Evolutionary conservation across 2,329 filamentous ascomycete genomes (phyloP).

Genomic region (Madurella mycetomatis): DNA sequence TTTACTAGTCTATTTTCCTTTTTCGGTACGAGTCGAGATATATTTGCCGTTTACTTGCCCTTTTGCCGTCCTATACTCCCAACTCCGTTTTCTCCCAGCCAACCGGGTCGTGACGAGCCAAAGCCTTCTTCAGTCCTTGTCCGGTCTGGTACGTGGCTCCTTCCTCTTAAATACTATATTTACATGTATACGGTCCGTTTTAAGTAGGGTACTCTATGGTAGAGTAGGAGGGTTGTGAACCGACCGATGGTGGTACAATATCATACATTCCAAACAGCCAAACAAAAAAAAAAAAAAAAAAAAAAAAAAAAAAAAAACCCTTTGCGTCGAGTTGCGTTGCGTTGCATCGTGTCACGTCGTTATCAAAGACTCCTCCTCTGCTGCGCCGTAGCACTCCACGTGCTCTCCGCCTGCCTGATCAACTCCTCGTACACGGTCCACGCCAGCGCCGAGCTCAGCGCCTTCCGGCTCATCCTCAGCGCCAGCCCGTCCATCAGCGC

Average conservation of each 20-base stretch:
- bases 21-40: constrained; percentile 4
- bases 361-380: background rate
- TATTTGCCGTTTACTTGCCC: background rate
- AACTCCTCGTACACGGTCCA: constrained; percentile 98
- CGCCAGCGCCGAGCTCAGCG: constrained; percentile 86
- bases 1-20: constrained; percentile 1
- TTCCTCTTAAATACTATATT: background rate
- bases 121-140: background rate
- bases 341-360: background rate
- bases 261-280: background rate
- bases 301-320: background rate
- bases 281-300: background rate
- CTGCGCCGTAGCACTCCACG: constrained; percentile 9
- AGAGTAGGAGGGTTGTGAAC: background rate
- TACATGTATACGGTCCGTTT: background rate
- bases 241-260: constrained; percentile 6
- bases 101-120: background rate
- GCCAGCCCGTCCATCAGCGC: constrained; percentile 83
- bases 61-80: constrained; percentile 2
- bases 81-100: background rate
- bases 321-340: background rate
- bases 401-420: constrained; percentile 61
- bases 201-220: too few relatives aligned
- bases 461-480: constrained; percentile 85
- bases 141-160: background rate